Conservation (phyloP, 75 land plant species). For the Sequoia sempervirens region DNA sequence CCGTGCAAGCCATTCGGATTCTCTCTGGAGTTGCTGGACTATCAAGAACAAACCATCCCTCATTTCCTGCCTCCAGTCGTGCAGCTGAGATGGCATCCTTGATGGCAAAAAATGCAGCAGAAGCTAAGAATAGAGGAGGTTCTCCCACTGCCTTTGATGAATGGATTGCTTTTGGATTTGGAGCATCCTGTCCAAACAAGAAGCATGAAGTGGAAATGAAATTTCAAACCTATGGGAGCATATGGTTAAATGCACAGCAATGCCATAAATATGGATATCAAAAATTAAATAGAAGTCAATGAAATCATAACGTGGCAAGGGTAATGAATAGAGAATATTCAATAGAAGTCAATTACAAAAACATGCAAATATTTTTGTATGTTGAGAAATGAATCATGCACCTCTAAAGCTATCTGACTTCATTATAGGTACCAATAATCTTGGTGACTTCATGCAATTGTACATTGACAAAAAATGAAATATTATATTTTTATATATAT, state of each 20-base stretch:
- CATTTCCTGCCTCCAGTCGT: conserved; percentile 49
- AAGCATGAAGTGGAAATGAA: background rate
- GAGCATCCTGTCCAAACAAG: conserved; percentile 51
- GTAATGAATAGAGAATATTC: too few relatives aligned
- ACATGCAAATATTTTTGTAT: background rate
- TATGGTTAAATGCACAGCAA: background rate
- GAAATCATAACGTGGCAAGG: background rate
- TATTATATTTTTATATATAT: too few relatives aligned
- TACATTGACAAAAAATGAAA: background rate
- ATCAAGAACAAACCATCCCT: conserved; percentile 79
- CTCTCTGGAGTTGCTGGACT: conserved; percentile 92
- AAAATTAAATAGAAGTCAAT: background rate
- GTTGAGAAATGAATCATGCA: background rate
- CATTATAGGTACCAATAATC: background rate
- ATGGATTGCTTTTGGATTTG: conserved; percentile 81
- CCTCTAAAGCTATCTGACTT: background rate
- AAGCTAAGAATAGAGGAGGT: conserved; percentile 92
- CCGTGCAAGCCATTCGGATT: conserved; percentile 87
- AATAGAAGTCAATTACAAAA: background rate
- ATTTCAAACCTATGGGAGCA: background rate
- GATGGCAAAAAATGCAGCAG: conserved; percentile 77
- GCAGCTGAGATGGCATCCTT: conserved; percentile 87
- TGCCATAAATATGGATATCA: background rate
- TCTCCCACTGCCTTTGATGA: conserved; percentile 96
- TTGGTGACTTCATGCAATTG: background rate